phyloP scores from a whole-genome alignment of 2,329 filamentous ascomycete genomes.

The Ceratocystiopsis minuta region DNA sequence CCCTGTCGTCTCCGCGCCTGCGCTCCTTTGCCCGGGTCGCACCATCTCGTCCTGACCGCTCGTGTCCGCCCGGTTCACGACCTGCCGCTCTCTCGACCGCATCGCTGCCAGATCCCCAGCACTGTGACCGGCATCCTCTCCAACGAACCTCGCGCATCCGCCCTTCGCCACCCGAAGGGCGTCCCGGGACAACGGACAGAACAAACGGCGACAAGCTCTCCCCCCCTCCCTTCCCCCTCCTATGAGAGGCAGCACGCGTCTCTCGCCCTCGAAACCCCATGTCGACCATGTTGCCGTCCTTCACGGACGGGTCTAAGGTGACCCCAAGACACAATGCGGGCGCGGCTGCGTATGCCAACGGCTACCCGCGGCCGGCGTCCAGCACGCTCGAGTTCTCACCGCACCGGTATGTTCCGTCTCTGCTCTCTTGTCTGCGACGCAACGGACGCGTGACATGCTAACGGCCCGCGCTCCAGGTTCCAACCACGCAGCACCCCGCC shows the following conservation, averaged over 20 bases:
- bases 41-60: too few species aligned
- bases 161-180: not conserved
- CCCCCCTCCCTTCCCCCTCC: not conserved
- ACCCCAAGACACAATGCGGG: conserved; percentile 65
- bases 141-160: too few species aligned
- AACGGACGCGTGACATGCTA: too few species aligned
- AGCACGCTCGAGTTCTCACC: conserved; percentile 76
- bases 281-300: conserved; percentile 38
- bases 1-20: too few species aligned
- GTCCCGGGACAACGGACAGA: too few species aligned
- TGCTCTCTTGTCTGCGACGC: not conserved
- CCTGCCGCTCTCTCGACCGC: too few species aligned
- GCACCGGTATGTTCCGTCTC: conserved; percentile 47
- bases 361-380: conserved; percentile 47
- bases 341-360: conserved; percentile 56
- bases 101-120: too few species aligned
- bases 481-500: conserved; percentile 63
- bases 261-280: too few species aligned
- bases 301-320: conserved; percentile 44
- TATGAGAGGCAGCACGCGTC: not conserved
- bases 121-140: too few species aligned
- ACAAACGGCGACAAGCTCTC: too few species aligned
- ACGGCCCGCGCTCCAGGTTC: conserved; percentile 38
- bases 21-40: too few species aligned
- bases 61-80: too few species aligned